Base-by-base conservation (phyloP, 192 early-diverging fungal species). In the Gonapodya prolifera region DNA sequence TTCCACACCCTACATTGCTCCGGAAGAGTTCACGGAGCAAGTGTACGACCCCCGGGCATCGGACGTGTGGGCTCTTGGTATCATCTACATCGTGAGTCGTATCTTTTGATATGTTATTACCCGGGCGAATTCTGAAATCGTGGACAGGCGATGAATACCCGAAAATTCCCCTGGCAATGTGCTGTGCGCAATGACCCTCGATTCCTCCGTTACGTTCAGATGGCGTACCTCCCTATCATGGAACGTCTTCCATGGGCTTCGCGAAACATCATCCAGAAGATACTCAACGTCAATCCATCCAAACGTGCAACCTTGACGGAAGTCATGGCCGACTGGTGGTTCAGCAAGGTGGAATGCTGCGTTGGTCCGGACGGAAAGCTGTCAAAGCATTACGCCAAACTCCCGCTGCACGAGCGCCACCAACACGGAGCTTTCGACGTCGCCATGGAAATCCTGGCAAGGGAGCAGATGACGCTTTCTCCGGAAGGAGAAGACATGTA, bases 31-130 rank as follows among this genome's bases (percentile, higher is more conserved):
- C 34, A 32, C 33, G 69, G 69, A 18, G 30, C 18, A 35, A 0
- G 76, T 31, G 31, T 76, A 76, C 69, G 76, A 76, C 45, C 31
- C 76, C 1, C 33, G 76, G 69, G 76, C 31, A 0, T 16, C 76
- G 1, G 76, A 76, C 69, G 69, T 76, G 29, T 76, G 76, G 76
- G 69, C 35, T 34, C 45, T 32, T 34, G 76, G 34, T 1, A 76
- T 76, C 30, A 70, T 76, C 2, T 76, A 76, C 30, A 23, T 76
- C 17, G 76, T 70, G 1, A 31, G 45, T 69, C 13, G 8, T 69
- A 0, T 34, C 69, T 69, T 34, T 76, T 76, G 76, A 76, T 74
- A 35, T 35, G 18, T 76, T n/a, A n/a, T n/a, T 31, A 74, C 76
- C 34, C 35, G 33, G 76, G 34, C 35, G 76, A 34, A 69, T 16